A percentile compares a stretch with the other conserved stretches of the same genome.
Conservation (phyloP, 2,329 filamentous ascomycete genomes). For the Apiospora saccharicola region DNA sequence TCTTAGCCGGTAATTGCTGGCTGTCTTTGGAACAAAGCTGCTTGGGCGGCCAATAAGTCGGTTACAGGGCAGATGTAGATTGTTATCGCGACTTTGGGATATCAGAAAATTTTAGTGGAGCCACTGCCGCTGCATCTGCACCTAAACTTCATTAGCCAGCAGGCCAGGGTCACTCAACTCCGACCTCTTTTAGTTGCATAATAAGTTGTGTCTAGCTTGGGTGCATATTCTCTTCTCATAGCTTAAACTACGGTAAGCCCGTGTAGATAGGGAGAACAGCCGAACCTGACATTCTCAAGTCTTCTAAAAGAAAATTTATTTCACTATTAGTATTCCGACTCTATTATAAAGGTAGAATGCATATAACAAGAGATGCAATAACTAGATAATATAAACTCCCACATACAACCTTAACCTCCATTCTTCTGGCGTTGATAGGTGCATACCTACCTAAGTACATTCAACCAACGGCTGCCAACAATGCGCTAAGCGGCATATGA, state of each 20-base stretch:
- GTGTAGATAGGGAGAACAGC: background rate
- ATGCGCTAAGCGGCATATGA: background rate
- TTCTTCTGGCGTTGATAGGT: background rate
- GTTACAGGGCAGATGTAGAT: background rate
- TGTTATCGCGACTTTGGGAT: conserved; percentile 8
- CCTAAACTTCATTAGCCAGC: background rate
- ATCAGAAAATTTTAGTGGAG: conserved; percentile 25
- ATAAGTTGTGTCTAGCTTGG: background rate
- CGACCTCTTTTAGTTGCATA: background rate
- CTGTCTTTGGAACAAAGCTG: background rate
- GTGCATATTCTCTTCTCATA: background rate
- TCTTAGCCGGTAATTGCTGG: background rate
- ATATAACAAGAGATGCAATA: background rate
- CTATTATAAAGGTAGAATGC: background rate
- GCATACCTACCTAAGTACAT: background rate
- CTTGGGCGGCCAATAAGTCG: background rate
- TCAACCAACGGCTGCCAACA: background rate
- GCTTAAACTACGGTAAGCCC: background rate
- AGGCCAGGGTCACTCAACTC: background rate
- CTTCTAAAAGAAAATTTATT: background rate
- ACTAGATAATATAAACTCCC: background rate
- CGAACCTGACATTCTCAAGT: background rate
- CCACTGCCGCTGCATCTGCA: background rate
- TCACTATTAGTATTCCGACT: background rate
- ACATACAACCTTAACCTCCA: background rate